A percentile compares a stretch with the other conserved stretches of the same genome.
Conservation (phyloP, 148 eudicot species). For the Camellia granthamiana region DNA sequence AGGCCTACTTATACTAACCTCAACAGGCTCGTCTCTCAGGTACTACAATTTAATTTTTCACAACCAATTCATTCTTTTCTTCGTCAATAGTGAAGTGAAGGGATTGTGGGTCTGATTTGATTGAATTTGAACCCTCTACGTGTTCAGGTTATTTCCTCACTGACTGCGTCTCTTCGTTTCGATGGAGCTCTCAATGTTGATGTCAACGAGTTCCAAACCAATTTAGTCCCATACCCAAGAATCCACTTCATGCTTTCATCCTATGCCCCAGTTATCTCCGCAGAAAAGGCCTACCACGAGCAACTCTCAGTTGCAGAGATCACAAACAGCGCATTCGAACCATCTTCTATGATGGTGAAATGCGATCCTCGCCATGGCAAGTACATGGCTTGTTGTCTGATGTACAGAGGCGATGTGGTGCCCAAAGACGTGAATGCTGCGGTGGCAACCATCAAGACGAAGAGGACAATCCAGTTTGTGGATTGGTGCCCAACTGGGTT, state of each 20-base stretch:
- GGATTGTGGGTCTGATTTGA: neutral
- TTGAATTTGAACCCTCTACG: neutral
- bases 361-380: constrained; percentile 17
- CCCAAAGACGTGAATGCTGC: constrained; percentile 14
- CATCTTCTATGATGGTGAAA: constrained; percentile 14
- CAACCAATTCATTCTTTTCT: neutral
- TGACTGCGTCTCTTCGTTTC: constrained; percentile 13
- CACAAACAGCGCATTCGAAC: constrained; percentile 8
- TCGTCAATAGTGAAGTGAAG: neutral
- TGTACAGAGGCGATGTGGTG: constrained; percentile 15
- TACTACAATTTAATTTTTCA: neutral
- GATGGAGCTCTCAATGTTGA: constrained; percentile 17
- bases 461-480: constrained; percentile 16
- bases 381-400: constrained; percentile 18
- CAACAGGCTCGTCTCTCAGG: constrained; percentile 16
- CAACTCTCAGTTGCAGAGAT: constrained; percentile 10
- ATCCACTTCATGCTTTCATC: constrained; percentile 21
- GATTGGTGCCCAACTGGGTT: constrained; percentile 23
- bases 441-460: constrained; percentile 17
- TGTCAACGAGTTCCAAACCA: constrained; percentile 17
- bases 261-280: constrained; percentile 7
- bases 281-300: constrained; percentile 14
- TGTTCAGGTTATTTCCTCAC: constrained; percentile 14
- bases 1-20: constrained; percentile 16
- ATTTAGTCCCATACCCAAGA: constrained; percentile 11